These are phyloP conservation scores for Zygosaccharomyces sapae DNA, from an alignment of 1,139 yeast genomes.

Conservation along the genomic window DNA sequence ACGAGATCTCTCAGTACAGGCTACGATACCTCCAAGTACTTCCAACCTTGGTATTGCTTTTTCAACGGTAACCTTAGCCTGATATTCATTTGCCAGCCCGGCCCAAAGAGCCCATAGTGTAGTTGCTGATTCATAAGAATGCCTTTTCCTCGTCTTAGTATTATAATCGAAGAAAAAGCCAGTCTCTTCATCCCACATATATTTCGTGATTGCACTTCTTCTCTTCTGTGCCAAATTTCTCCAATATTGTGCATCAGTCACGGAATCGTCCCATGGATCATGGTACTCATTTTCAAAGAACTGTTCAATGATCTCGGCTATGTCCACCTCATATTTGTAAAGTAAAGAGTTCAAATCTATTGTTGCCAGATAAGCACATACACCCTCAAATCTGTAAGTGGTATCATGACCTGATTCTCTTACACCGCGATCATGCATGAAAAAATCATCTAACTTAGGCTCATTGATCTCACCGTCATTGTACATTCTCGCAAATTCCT, in stretches of 20 bases:
- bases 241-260: slow-evolving; percentile 61
- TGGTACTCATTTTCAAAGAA: slow-evolving; percentile 51
- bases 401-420: slow-evolving; percentile 98
- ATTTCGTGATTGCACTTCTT: slow-evolving; percentile 55
- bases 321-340: slow-evolving; percentile 87
- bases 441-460: slow-evolving; percentile 80
- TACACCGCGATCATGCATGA: slow-evolving; percentile 90
- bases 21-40: slow-evolving; percentile 81
- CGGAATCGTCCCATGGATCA: slow-evolving; percentile 38
- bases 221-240: slow-evolving; percentile 51
- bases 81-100: slow-evolving; percentile 65
- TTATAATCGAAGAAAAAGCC: slow-evolving; percentile 86
- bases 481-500: slow-evolving; percentile 69
- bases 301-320: slow-evolving; percentile 58
- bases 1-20: slow-evolving; percentile 75
- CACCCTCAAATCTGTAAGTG: slow-evolving; percentile 81
- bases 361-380: slow-evolving; percentile 85
- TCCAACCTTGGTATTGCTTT: slow-evolving; percentile 70
- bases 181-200: slow-evolving; percentile 78
- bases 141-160: slow-evolving; percentile 51
- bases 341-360: slow-evolving; percentile 82
- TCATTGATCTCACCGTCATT: slow-evolving; percentile 63
- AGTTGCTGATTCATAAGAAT: slow-evolving; percentile 80
- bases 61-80: slow-evolving; percentile 61
- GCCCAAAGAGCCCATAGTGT: slow-evolving; percentile 94